Conservation (phyloP, 768 basidiomycete genomes). For the Collybia mongolica region DNA sequence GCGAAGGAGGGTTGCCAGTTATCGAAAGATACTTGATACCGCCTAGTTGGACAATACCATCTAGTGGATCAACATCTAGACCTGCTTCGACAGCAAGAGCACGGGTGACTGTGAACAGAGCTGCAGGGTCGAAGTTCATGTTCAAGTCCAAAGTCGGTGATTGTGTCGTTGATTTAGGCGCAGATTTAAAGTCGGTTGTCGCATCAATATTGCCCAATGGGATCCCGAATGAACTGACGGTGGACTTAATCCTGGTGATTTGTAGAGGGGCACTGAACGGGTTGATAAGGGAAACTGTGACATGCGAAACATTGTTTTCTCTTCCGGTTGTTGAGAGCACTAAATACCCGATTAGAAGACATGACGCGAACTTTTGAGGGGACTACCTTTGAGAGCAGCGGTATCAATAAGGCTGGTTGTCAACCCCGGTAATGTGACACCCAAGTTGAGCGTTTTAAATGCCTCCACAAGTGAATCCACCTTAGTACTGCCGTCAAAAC, state of each 20-base stretch:
- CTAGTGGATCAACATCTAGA: constrained; percentile 56
- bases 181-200: constrained; percentile 45
- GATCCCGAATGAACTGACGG: constrained; percentile 62
- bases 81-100: constrained; percentile 64
- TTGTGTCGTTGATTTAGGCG: constrained; percentile 51
- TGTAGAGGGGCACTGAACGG: constrained; percentile 62
- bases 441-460: constrained; percentile 57
- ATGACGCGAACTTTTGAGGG: constrained; percentile 26
- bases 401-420: constrained; percentile 53
- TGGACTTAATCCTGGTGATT: constrained; percentile 59
- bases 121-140: constrained; percentile 67
- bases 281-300: constrained; percentile 60
- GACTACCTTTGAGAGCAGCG: constrained; percentile 51
- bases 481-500: constrained; percentile 59
- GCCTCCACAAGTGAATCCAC: constrained; percentile 58
- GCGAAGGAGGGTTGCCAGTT: constrained; percentile 25
- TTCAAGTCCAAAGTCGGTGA: constrained; percentile 59
- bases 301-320: constrained; percentile 62
- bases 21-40: constrained; percentile 58
- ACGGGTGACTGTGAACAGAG: constrained; percentile 73
- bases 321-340: constrained; percentile 66
- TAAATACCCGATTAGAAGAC: constrained; percentile 17
- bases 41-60: constrained; percentile 65
- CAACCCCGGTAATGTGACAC: constrained; percentile 58
- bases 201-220: constrained; percentile 60